Conservation (phyloP, 352 stramenopile species). For the Phytophthora megakarya region DNA sequence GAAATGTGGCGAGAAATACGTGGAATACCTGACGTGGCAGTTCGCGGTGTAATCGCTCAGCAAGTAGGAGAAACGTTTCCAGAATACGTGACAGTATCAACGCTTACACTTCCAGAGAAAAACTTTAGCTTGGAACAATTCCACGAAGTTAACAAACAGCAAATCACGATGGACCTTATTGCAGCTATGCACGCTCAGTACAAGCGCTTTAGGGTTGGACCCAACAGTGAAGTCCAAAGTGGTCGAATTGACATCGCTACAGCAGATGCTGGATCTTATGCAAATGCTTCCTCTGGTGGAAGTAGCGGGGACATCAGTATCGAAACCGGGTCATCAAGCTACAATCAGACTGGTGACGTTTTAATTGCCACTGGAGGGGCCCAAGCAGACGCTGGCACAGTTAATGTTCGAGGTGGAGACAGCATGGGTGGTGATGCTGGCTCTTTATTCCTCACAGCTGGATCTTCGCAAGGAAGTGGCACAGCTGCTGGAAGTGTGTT, state of each 20-base stretch:
- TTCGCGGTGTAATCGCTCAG: slow-evolving; percentile 94
- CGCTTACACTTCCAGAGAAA: slow-evolving; percentile 88
- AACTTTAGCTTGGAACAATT: slow-evolving; percentile 91
- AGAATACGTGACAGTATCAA: slow-evolving; percentile 90
- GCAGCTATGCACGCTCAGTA: slow-evolving; percentile 89
- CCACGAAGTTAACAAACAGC: slow-evolving; percentile 94
- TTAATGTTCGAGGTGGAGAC: slow-evolving; percentile 40
- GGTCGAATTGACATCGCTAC: slow-evolving; percentile 53
- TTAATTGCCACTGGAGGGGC: slow-evolving; percentile 36
- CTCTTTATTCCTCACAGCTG: slow-evolving; percentile 43
- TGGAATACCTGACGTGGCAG: slow-evolving; percentile 67
- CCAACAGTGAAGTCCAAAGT: slow-evolving; percentile 49
- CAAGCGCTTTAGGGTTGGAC: slow-evolving; percentile 63
- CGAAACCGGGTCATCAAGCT: slow-evolving; percentile 40
- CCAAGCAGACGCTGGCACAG: slow-evolving; percentile 29
- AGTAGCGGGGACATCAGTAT: slow-evolving; percentile 44
- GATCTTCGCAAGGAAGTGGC: slow-evolving; percentile 32
- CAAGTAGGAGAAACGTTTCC: slow-evolving; percentile 91
- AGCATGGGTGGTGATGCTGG: slow-evolving; percentile 41
- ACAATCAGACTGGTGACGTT: slow-evolving; percentile 40
- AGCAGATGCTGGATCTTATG: slow-evolving; percentile 46
- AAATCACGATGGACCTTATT: slow-evolving; percentile 91
- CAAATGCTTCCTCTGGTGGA: slow-evolving; percentile 36
- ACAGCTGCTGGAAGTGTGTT: slow-evolving; percentile 37
- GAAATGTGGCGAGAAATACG: slow-evolving; percentile 89